phyloP scores from a whole-genome alignment of 2,329 filamentous ascomycete genomes.

The Aspergillus floridensis region DNA sequence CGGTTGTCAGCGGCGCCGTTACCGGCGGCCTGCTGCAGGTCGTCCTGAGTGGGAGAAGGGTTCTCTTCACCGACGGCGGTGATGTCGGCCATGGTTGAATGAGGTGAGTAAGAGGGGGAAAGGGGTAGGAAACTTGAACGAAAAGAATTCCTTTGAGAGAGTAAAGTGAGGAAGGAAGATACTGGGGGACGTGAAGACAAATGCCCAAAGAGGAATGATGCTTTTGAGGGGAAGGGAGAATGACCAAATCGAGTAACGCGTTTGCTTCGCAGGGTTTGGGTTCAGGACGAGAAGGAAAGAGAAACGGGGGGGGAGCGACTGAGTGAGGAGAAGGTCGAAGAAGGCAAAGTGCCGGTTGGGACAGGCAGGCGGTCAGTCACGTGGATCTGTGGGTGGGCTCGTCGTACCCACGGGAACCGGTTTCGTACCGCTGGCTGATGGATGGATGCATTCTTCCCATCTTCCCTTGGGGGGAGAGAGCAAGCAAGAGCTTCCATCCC shows the following conservation, averaged over 20 bases:
- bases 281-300: slow-evolving; percentile 35
- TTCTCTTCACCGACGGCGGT: slow-evolving; percentile 74
- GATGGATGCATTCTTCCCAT: no score
- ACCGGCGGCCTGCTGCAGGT: slow-evolving; percentile 59
- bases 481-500: no score
- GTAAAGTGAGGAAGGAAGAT: slow-evolving; percentile 15
- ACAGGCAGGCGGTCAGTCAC: slow-evolving; percentile 32
- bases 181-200: slow-evolving; percentile 22
- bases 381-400: slow-evolving; percentile 13
- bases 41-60: slow-evolving; percentile 70
- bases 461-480: no score
- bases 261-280: slow-evolving; percentile 45
- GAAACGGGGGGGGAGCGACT: slow-evolving; percentile 18
- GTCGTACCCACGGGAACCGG: no score
- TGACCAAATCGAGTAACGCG: slow-evolving; percentile 50
- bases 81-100: slow-evolving; percentile 68
- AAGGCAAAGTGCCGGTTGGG: slow-evolving; percentile 34
- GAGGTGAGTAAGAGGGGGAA: slow-evolving; percentile 6
- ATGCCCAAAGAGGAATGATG: slow-evolving; percentile 48
- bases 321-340: slow-evolving; percentile 29
- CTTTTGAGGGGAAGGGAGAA: slow-evolving; percentile 38
- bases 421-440: no score
- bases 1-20: slow-evolving; percentile 73
- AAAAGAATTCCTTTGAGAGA: slow-evolving; percentile 11
- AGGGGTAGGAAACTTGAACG: slow-evolving; percentile 6